Conservation (phyloP, 2,329 filamentous ascomycete species). For the Cordyceps fumosorosea region DNA sequence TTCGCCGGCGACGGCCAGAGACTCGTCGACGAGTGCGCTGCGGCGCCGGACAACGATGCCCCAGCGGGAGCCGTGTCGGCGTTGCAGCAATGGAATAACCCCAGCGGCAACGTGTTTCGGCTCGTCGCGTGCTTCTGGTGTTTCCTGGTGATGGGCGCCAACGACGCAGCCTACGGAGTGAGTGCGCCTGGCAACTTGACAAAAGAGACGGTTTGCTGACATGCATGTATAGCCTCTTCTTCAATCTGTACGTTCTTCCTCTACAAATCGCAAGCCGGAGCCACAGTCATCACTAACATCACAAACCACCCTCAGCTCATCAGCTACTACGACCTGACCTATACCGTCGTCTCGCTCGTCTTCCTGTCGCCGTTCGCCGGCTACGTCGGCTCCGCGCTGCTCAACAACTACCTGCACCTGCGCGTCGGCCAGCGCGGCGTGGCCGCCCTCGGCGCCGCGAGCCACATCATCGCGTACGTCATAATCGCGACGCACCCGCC, state of each 20-base stretch:
- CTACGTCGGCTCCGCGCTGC: conserved; percentile 55
- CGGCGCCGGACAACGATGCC: not conserved
- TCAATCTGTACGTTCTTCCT: conserved; percentile 37
- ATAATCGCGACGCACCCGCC: conserved; percentile 62
- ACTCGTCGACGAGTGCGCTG: conserved; percentile 6
- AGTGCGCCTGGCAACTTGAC: conserved; percentile 20
- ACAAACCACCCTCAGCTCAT: conserved; percentile 16
- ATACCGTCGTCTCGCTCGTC: conserved; percentile 57
- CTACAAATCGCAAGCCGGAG: too few species aligned
- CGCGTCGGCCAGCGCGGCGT: conserved; percentile 64
- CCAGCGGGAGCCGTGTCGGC: not conserved
- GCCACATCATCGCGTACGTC: conserved; percentile 59
- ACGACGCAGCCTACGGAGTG: conserved; percentile 53
- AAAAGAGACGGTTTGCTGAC: not conserved
- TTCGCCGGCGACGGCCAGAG: not conserved
- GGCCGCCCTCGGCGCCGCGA: conserved; percentile 55
- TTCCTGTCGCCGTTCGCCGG: conserved; percentile 62
- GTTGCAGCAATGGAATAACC: conserved; percentile 40
- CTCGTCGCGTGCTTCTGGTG: conserved; percentile 50
- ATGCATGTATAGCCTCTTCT: conserved; percentile 36
- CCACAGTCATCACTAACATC: too few species aligned
- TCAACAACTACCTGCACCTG: conserved; percentile 60
- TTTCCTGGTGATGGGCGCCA: conserved; percentile 51
- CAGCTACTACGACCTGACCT: conserved; percentile 53
- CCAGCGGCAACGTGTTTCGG: conserved; percentile 40